Base-by-base conservation (phyloP, 345 rosid species). In the Sonneratia caseolaris region DNA sequence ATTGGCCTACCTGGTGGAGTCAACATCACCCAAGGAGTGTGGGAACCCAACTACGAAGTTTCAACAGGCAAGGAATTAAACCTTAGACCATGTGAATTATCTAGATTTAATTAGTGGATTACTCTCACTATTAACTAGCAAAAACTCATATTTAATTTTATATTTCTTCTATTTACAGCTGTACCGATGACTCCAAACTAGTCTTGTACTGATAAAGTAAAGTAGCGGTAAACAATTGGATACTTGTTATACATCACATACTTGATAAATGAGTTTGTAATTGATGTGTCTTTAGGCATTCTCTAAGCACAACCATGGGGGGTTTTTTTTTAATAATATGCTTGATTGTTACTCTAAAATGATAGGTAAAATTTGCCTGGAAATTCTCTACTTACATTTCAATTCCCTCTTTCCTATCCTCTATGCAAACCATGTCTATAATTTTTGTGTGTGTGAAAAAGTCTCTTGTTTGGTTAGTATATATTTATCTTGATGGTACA, bases 21-120 rank as follows among this genome's bases (percentile, higher is more conserved):
- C 86, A 49, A 75, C 62, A 64, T 66, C 86, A 57, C 47, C 66
- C 69, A 65, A 36, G 68, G 78, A 81, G 71, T 74, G 79, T 62
- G 76, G 72, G 45, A 68, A 76, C 71, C 76, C 84, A 73, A 73
- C 81, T 59, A 70, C 83, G 32, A 82, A 83, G 72, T 83, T 94
- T 79, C 84, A 86, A 77, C 99, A 95, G 97, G 97, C 84, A 86
- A 82, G 57, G 81, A 32, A 67, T 76, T 73, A 75, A n/a, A 47
- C 9, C 27, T 59, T 57, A 36, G 16, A 57, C 68, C 68, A 61
- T 55, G 64, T 64, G 65, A 51, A n/a, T 40, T 61, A 68, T 68
- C 40, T 70, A n/a, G 64, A 43, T 70, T 73, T 47, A 47, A 21
- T 71, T 2, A 40, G 45, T 24, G 19, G 24, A 43, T 35, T 0